These are phyloP conservation scores for Auricularia cornea DNA, from an alignment of 768 basidiomycete species.

Conservation along the genomic window DNA sequence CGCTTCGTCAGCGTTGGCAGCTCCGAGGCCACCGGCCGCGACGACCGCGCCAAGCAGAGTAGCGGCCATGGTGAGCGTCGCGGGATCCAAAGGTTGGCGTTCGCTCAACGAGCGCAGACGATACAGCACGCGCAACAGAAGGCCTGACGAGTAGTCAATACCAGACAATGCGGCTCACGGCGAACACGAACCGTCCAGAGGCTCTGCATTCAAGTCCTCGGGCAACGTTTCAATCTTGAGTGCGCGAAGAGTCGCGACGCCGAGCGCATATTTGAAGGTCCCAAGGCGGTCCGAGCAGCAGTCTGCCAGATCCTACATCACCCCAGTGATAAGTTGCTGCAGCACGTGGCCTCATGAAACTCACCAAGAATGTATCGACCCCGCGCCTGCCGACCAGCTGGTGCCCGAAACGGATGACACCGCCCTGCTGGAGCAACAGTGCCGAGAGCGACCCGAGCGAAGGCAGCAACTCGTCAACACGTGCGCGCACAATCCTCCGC, in stretches of 20 bases:
- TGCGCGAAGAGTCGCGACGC: slow-evolving; percentile 75
- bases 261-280: slow-evolving; percentile 60
- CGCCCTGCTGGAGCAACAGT: slow-evolving; percentile 45
- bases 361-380: slow-evolving; percentile 73
- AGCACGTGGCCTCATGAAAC: slow-evolving; percentile 16
- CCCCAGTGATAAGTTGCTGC: neutral
- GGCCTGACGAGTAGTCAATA: slow-evolving; percentile 32
- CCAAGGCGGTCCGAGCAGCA: slow-evolving; percentile 71
- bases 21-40: slow-evolving; percentile 55
- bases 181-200: slow-evolving; percentile 44
- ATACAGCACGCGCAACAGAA: slow-evolving; percentile 80
- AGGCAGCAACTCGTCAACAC: slow-evolving; percentile 42
- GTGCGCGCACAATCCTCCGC: slow-evolving; percentile 45
- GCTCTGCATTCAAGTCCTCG: slow-evolving; percentile 64
- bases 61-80: slow-evolving; percentile 76
- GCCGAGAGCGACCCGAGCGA: slow-evolving; percentile 52
- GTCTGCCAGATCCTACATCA: slow-evolving; percentile 50
- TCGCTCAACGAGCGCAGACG: slow-evolving; percentile 75
- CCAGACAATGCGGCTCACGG: neutral
- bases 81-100: slow-evolving; percentile 71
- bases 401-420: slow-evolving; percentile 51
- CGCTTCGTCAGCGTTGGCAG: slow-evolving; percentile 61
- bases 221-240: slow-evolving; percentile 59
- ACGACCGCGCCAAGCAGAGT: slow-evolving; percentile 69
- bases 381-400: slow-evolving; percentile 53